phyloP scores from a whole-genome alignment of 2,329 filamentous ascomycete genomes.

The Botryotinia narcissicola region DNA sequence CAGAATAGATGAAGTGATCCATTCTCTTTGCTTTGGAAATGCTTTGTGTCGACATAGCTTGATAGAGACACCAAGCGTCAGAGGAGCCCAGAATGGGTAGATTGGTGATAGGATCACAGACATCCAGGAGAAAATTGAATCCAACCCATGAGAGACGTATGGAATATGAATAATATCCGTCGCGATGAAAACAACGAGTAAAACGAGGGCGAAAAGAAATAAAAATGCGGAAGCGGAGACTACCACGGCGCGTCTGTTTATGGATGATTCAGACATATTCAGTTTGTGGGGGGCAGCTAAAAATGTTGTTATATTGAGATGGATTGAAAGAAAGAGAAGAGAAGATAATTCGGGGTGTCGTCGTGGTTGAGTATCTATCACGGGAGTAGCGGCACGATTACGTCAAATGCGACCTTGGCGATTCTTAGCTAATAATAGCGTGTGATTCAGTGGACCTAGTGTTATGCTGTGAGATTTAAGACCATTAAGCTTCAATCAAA shows the following conservation, averaged over 20 bases:
- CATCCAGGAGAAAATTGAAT: not conserved
- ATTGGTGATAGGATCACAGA: not conserved
- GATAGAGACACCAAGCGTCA: not conserved
- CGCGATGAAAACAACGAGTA: not conserved
- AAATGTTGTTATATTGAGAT: not conserved
- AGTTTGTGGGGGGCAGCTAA: too few species aligned
- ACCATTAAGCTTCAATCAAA: not conserved
- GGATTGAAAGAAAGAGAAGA: not conserved
- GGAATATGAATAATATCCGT: not conserved
- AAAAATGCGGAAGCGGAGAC: not conserved
- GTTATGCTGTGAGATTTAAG: not conserved
- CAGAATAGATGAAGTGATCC: not conserved
- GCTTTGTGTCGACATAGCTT: not conserved
- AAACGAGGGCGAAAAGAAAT: not conserved
- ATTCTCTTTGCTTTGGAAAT: not conserved
- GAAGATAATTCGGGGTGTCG: not conserved
- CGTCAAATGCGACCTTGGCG: not conserved
- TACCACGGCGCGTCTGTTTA: not conserved
- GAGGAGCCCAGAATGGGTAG: not conserved
- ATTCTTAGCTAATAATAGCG: not conserved
- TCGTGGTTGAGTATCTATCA: not conserved
- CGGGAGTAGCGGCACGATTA: not conserved
- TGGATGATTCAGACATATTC: not conserved
- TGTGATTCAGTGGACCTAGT: not conserved
- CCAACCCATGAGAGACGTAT: not conserved